A percentile compares a stretch with the other conserved stretches of the same genome.
These are phyloP conservation scores for Tylopilus orsonianus DNA, from an alignment of 1,284 basidiomycete species.

Conservation along the genomic window DNA sequence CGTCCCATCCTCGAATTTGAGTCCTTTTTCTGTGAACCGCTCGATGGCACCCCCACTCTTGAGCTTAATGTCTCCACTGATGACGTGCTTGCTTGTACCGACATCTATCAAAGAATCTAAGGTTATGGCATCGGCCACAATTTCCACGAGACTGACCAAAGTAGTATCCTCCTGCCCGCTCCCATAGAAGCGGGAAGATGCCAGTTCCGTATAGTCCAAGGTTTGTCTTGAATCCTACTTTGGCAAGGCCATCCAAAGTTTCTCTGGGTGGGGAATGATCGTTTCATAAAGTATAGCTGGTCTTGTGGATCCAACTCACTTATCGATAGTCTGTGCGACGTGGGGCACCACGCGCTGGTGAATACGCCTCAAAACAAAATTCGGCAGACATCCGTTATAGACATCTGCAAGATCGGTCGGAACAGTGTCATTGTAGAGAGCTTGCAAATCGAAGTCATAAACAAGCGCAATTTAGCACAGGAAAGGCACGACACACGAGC, in stretches of 20 bases:
- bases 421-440: constrained; percentile 24
- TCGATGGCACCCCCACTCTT: constrained; percentile 41
- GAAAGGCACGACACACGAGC: constrained; percentile 13
- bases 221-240: constrained; percentile 46
- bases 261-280: constrained; percentile 20
- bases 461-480: neutral
- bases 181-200: constrained; percentile 35
- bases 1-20: constrained; percentile 44
- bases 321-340: constrained; percentile 27
- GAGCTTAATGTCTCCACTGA: constrained; percentile 45
- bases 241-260: constrained; percentile 41
- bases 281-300: neutral
- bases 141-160: constrained; percentile 25
- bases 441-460: constrained; percentile 5
- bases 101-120: constrained; percentile 25
- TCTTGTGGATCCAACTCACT: constrained; percentile 16
- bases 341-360: constrained; percentile 20
- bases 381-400: constrained; percentile 20
- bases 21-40: constrained; percentile 34
- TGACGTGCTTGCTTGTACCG: constrained; percentile 41
- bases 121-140: neutral
- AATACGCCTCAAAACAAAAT: constrained; percentile 13
- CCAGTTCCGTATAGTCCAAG: constrained; percentile 40
- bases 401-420: constrained; percentile 30
- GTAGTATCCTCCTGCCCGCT: constrained; percentile 45